Percentiles rank a stretch among this genome's conserved stretches.
phyloP scores from a whole-genome alignment of 768 basidiomycete species.

The Phlebiopsis gigantea region DNA sequence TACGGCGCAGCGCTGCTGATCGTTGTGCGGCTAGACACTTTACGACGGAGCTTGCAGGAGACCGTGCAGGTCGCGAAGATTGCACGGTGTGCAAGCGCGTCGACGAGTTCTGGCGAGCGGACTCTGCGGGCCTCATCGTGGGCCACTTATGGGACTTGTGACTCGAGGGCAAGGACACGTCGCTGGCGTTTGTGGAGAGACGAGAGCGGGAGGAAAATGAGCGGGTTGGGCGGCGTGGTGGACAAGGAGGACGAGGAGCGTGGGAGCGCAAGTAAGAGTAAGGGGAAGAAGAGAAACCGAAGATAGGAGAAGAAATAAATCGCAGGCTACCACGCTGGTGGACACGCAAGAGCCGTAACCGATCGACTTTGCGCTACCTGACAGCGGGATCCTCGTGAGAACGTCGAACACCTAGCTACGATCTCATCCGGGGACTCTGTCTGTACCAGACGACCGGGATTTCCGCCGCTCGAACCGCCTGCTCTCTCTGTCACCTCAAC shows the following conservation, averaged over 20 bases:
- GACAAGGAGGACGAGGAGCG: slow-evolving; percentile 24
- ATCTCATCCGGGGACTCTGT: slow-evolving; percentile 21
- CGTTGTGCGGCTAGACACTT: slow-evolving; percentile 98
- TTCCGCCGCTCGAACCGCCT: slow-evolving; percentile 29
- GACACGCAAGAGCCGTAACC: slow-evolving; percentile 21
- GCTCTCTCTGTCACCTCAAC: neutral
- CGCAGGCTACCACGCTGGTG: slow-evolving; percentile 21
- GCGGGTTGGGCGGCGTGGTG: slow-evolving; percentile 30
- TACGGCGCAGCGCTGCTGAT: slow-evolving; percentile 94
- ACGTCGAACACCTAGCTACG: slow-evolving; percentile 42
- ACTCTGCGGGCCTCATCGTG: slow-evolving; percentile 79
- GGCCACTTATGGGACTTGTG: slow-evolving; percentile 87
- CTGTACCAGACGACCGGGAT: slow-evolving; percentile 35
- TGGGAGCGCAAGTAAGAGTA: slow-evolving; percentile 29
- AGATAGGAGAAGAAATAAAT: slow-evolving; percentile 29
- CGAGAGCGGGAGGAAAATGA: slow-evolving; percentile 60
- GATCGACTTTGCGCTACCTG: slow-evolving; percentile 56
- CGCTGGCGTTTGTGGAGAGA: slow-evolving; percentile 81
- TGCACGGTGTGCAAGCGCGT: slow-evolving; percentile 88
- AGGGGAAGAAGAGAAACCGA: slow-evolving; percentile 34
- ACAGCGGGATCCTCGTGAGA: slow-evolving; percentile 68
- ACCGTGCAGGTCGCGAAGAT: slow-evolving; percentile 99
- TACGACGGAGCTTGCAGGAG: slow-evolving; percentile 87
- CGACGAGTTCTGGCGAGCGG: slow-evolving; percentile 90
- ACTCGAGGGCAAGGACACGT: slow-evolving; percentile 89